Percentiles rank a stretch among this genome's conserved stretches.
Evolutionary conservation across 1,139 yeast species (phyloP).

Genomic region (Eremothecium coryli): DNA sequence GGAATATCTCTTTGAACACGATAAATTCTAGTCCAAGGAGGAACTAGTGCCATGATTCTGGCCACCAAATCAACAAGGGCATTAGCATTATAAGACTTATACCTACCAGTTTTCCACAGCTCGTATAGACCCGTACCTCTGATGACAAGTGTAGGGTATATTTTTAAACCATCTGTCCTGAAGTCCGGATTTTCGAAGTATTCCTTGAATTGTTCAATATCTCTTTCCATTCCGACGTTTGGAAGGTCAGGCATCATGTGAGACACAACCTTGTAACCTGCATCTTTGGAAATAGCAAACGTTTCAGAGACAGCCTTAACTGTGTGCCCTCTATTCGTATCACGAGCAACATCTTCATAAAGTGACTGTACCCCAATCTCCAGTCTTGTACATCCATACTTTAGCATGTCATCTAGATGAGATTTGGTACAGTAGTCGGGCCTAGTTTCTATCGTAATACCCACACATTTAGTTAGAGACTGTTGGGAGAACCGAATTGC

Average conservation of each 20-base stretch:
- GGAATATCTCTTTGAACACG: constrained; percentile 99
- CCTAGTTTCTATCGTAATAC: constrained; percentile 95
- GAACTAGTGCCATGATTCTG: constrained; percentile 86
- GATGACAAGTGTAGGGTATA: constrained; percentile 92
- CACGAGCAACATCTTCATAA: constrained; percentile 97
- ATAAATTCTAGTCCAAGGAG: constrained; percentile 99
- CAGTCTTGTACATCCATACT: constrained; percentile 92
- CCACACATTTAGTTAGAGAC: constrained; percentile 93
- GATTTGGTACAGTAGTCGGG: constrained; percentile 98
- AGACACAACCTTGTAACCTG: constrained; percentile 94
- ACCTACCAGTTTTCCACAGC: constrained; percentile 92
- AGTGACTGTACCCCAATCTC: constrained; percentile 97
- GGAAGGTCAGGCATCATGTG: constrained; percentile 99
- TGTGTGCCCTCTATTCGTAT: constrained; percentile 96
- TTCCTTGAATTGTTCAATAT: constrained; percentile 87
- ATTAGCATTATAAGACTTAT: constrained; percentile 89
- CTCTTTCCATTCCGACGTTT: constrained; percentile 97
- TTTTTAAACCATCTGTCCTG: constrained; percentile 91
- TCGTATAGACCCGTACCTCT: constrained; percentile 97
- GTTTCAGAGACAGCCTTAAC: constrained; percentile 95
- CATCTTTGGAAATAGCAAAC: constrained; percentile 90
- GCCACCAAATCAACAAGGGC: constrained; percentile 92
- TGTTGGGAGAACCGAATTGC: constrained; percentile 89
- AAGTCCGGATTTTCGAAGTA: constrained; percentile 95
- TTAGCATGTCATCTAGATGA: constrained; percentile 89